Evolutionary conservation across 257 asterid species (phyloP).

Genomic region (Solanum etuberosum): DNA sequence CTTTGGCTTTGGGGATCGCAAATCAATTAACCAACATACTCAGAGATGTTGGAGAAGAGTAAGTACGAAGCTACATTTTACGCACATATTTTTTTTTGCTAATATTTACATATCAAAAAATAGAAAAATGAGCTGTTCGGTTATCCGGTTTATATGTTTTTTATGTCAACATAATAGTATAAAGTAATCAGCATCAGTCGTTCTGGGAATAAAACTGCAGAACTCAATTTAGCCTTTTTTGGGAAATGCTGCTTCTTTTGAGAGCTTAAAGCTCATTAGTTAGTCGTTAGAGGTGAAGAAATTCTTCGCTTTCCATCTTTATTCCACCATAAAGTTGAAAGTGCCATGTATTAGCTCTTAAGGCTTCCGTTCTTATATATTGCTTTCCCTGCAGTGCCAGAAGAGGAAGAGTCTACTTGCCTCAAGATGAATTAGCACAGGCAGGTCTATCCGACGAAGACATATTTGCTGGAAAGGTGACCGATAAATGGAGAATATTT

Average conservation of each 20-base stretch:
- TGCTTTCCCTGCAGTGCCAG: slow-evolving; percentile 49
- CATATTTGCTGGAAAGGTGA: slow-evolving; percentile 72
- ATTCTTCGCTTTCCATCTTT: not conserved
- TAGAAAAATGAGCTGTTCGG: not conserved
- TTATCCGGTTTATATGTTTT: not conserved
- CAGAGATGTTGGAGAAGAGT: slow-evolving; percentile 99
- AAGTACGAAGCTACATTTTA: slow-evolving; percentile 14
- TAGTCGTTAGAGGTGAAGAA: not conserved
- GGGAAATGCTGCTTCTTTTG: not conserved
- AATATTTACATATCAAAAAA: not conserved
- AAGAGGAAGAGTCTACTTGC: slow-evolving; percentile 87
- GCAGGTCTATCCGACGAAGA: slow-evolving; percentile 87
- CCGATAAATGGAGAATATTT: slow-evolving; percentile 86
- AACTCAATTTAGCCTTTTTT: not conserved
- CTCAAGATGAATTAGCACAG: slow-evolving; percentile 88
- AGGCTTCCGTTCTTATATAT: not conserved
- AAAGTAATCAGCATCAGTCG: not conserved
- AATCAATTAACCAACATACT: slow-evolving; percentile 93
- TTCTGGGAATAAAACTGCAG: not conserved
- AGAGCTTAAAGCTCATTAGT: not conserved
- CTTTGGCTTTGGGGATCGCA: slow-evolving; percentile 78
- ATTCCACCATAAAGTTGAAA: not conserved
- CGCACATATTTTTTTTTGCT: not conserved
- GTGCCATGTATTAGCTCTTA: not conserved
- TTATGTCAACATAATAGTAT: not conserved